A percentile compares a stretch with the other conserved stretches of the same genome.
Evolutionary conservation across 345 rosid genomes (phyloP).

Genomic region (Eucalyptus cloeziana): DNA sequence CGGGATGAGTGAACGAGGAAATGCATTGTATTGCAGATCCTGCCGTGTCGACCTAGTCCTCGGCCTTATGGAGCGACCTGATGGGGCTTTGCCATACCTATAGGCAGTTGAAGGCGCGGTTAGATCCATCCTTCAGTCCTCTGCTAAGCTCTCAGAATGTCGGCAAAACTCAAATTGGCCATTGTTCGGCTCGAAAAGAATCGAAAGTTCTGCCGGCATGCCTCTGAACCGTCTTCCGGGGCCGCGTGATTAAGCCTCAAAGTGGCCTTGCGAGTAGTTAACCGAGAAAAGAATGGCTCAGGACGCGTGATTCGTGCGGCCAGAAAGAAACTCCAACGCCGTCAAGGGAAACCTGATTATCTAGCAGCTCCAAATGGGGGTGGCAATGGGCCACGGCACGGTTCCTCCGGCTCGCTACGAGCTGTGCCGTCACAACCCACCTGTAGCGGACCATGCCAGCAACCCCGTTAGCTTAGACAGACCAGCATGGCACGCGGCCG

Average conservation of each 20-base stretch:
- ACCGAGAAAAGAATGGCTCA: background rate
- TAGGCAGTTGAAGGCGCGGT: background rate
- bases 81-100: background rate
- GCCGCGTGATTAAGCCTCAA: background rate
- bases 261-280: background rate
- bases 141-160: background rate
- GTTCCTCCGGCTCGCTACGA: background rate
- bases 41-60: background rate
- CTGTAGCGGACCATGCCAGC: background rate
- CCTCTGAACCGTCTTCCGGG: background rate
- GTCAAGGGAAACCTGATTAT: background rate
- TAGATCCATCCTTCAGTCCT: background rate
- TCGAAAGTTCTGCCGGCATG: background rate
- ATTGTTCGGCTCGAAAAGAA: background rate
- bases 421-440: background rate
- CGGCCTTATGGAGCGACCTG: background rate
- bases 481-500: background rate
- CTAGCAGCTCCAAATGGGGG: background rate
- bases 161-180: background rate
- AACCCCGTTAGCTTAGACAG: background rate
- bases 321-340: background rate
- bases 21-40: background rate
- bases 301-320: background rate
- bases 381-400: background rate
- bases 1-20: background rate